Evolutionary conservation across 176 grass and related monocot species (phyloP).

Genomic region (Phragmites australis): DNA sequence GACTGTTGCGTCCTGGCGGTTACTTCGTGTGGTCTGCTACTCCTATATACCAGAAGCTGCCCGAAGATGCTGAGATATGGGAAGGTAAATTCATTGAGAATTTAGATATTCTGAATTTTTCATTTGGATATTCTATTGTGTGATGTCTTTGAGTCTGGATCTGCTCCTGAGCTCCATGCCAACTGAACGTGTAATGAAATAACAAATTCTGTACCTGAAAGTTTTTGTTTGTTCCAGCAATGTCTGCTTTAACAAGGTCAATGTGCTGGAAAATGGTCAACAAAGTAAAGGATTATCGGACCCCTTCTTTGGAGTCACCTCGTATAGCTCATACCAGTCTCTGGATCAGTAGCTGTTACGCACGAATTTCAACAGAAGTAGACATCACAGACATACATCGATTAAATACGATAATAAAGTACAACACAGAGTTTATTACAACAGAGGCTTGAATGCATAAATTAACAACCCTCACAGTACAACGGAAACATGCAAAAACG

Average conservation of each 20-base stretch:
- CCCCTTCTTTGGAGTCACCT: too few relatives aligned
- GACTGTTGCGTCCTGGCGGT: constrained; percentile 74
- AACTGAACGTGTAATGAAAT: constrained; percentile 10
- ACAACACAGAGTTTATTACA: too few relatives aligned
- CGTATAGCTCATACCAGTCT: too few relatives aligned
- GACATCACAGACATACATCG: too few relatives aligned
- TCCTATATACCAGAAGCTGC: constrained; percentile 72
- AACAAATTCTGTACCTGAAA: neutral
- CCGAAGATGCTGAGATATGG: constrained; percentile 80
- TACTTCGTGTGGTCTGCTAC: constrained; percentile 94
- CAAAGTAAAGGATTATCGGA: constrained; percentile 72
- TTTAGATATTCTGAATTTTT: constrained; percentile 1
- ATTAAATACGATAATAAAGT: too few relatives aligned
- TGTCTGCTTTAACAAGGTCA: constrained; percentile 69
- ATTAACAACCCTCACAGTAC: too few relatives aligned
- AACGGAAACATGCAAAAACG: too few relatives aligned
- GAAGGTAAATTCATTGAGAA: constrained; percentile 43
- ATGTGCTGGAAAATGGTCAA: constrained; percentile 88
- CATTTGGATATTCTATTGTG: neutral
- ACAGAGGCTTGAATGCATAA: too few relatives aligned
- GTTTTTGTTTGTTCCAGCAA: constrained; percentile 50
- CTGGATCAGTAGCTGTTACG: too few relatives aligned
- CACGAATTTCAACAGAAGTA: too few relatives aligned
- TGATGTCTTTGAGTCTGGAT: neutral
- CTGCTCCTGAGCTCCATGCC: neutral